Percentiles rank a stretch among this genome's conserved stretches.
phyloP scores from a whole-genome alignment of 352 stramenopile genomes.

The Aphanomyces astaci region DNA sequence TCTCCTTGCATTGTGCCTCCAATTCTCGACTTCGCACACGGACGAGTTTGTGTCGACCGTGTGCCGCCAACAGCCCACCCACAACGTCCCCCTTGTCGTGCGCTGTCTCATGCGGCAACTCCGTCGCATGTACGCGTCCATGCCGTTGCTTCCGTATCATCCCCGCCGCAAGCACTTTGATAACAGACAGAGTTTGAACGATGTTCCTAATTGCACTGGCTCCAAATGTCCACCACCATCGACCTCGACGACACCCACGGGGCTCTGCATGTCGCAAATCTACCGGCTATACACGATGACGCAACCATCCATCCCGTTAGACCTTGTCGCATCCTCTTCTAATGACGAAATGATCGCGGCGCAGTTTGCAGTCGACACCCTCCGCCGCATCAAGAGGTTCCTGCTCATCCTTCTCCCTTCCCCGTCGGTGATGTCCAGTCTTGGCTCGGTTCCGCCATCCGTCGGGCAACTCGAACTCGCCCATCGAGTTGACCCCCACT shows the following conservation, averaged over 20 bases:
- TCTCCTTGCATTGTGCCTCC: neutral
- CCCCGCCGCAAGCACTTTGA: neutral
- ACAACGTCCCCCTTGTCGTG: neutral
- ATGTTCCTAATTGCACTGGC: no score
- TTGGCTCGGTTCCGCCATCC: neutral
- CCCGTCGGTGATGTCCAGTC: neutral
- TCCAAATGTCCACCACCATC: no score
- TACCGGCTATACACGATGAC: neutral
- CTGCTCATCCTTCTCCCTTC: neutral
- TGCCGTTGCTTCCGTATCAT: neutral
- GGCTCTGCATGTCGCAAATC: neutral
- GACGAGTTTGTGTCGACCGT: conserved; percentile 1
- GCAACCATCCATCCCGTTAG: neutral
- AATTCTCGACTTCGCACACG: neutral
- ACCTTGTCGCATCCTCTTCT: neutral
- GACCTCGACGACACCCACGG: neutral
- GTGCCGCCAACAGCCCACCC: neutral
- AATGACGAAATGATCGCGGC: neutral
- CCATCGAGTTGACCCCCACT: neutral
- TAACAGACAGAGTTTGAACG: no score
- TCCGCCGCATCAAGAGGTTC: neutral
- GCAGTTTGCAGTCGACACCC: neutral
- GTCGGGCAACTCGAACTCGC: neutral
- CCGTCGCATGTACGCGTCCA: neutral
- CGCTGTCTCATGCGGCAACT: neutral